These are phyloP conservation scores for Dioscorea cayenensis DNA, from an alignment of 116 monocot species.

Conservation along the genomic window DNA sequence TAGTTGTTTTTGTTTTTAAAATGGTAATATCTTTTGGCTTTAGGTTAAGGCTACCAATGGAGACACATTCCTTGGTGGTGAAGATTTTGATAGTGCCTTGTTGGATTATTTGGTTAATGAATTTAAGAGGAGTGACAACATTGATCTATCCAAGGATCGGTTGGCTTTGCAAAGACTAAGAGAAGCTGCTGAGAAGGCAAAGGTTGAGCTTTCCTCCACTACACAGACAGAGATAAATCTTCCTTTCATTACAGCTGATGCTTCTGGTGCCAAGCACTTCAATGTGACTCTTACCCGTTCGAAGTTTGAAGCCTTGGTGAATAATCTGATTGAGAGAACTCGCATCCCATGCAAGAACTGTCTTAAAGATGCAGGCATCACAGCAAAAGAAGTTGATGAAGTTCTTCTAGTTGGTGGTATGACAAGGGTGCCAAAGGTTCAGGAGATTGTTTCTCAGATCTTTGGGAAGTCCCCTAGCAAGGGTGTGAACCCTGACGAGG, in stretches of 20 bases:
- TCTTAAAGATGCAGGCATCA: slow-evolving; percentile 13
- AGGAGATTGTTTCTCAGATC: slow-evolving; percentile 24
- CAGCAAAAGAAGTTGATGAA: slow-evolving; percentile 18
- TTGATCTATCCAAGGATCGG: slow-evolving; percentile 34
- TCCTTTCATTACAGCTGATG: slow-evolving; percentile 20
- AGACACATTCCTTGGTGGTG: slow-evolving; percentile 39
- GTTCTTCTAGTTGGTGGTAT: slow-evolving; percentile 35
- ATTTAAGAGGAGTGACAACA: slow-evolving; percentile 32
- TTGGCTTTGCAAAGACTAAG: slow-evolving; percentile 31
- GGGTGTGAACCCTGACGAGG: slow-evolving; percentile 40
- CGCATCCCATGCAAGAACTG: slow-evolving; percentile 13
- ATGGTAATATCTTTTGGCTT: background rate
- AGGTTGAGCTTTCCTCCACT: slow-evolving; percentile 34
- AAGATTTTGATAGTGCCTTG: slow-evolving; percentile 33
- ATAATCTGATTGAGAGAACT: slow-evolving; percentile 14
- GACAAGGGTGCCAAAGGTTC: slow-evolving; percentile 39
- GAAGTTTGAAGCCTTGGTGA: slow-evolving; percentile 20
- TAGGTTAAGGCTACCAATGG: slow-evolving; percentile 44
- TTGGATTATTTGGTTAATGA: slow-evolving; percentile 32
- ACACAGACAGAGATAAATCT: slow-evolving; percentile 28
- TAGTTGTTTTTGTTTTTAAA: background rate
- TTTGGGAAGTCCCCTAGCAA: slow-evolving; percentile 41
- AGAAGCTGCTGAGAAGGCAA: slow-evolving; percentile 50
- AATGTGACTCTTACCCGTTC: slow-evolving; percentile 13
- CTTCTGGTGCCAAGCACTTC: slow-evolving; percentile 20